Evolutionary conservation across 495 filamentous ascomycete genomes (phyloP), one percentile per base, ranked within the genome.

Genomic region (Penicillium desertorum): DNA sequence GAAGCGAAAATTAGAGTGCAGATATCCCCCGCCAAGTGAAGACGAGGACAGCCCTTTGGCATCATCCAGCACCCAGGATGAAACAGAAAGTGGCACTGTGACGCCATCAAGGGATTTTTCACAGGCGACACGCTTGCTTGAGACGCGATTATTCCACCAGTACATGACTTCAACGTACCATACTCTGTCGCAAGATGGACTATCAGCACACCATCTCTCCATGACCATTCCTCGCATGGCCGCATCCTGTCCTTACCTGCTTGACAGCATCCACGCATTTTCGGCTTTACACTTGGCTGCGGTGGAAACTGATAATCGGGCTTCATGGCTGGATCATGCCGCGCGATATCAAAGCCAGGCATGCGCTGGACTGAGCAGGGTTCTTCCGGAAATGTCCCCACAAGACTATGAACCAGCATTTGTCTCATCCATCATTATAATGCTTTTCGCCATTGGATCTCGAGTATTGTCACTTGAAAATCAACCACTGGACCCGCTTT

Each of bases 261-360:
- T 82, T 47, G 78, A 81, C 57, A 73, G 71, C 47, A 67, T 82
- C 7, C 62, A 81, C 5, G 78, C 79, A 1, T 53, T 82, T 7
- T 71, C 78, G 5, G 74, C 79, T 5, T 59, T 80, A 32, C 79
- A 82, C 51, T 61, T 82, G 27, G 71, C 72, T 4, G 70, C 72
- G 37, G n/a, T 71, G 2, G 71, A 76, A 37, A 19, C 56, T 10
- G 61, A 65, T 19, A 65, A 74, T 22, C 64, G 64, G n/a, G 60
- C 60, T 4, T 39, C 41, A 12, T 74, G 71, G 71, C 42, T 75
- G 11, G 68, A 75, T 36, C 50, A 64, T 16, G 74, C 71, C 0
- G 60, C 73, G 25, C 61, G 65, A 25, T 75, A 77, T 42, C 74
- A 77, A 51, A 69, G 63, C 34, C 66, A 68, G 14, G 66, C 74